Evolutionary conservation across 371 early-diverging fungal genomes (phyloP).

Genomic region (Mucor plumbeus): DNA sequence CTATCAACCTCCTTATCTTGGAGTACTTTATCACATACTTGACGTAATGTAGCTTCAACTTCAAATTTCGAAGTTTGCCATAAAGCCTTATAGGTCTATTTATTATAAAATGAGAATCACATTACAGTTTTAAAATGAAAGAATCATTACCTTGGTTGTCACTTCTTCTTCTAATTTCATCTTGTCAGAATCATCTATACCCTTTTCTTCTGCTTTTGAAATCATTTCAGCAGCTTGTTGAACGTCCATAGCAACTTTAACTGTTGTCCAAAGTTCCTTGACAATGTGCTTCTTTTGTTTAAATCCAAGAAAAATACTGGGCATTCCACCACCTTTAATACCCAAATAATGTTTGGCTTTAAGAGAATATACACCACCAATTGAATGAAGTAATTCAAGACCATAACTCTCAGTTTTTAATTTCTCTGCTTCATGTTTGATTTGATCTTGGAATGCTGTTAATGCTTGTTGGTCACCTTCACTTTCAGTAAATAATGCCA

Average conservation of each 20-base stretch:
- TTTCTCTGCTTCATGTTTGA: constrained; percentile 82
- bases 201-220: constrained; percentile 84
- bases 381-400: constrained; percentile 88
- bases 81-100: constrained; percentile 82
- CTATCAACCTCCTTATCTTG: constrained; percentile 59
- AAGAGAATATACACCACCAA: constrained; percentile 87
- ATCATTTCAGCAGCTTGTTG: constrained; percentile 86
- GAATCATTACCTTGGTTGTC: constrained; percentile 53
- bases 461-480: constrained; percentile 48
- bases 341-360: constrained; percentile 87
- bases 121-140: neutral
- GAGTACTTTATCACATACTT: constrained; percentile 87
- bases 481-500: constrained; percentile 79
- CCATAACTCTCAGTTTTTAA: constrained; percentile 91
- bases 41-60: constrained; percentile 83
- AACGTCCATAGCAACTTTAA: constrained; percentile 89
- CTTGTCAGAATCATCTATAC: constrained; percentile 67
- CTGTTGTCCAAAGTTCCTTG: constrained; percentile 86
- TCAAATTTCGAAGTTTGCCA: constrained; percentile 96
- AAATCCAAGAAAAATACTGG: constrained; percentile 65
- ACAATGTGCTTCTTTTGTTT: constrained; percentile 85
- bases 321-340: constrained; percentile 60
- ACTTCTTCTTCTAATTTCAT: constrained; percentile 76
- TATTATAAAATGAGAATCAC: constrained; percentile 19
- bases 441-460: constrained; percentile 70